Conservation (phyloP, 805 yeast genomes). For the Nakazawaea sp. region DNA sequence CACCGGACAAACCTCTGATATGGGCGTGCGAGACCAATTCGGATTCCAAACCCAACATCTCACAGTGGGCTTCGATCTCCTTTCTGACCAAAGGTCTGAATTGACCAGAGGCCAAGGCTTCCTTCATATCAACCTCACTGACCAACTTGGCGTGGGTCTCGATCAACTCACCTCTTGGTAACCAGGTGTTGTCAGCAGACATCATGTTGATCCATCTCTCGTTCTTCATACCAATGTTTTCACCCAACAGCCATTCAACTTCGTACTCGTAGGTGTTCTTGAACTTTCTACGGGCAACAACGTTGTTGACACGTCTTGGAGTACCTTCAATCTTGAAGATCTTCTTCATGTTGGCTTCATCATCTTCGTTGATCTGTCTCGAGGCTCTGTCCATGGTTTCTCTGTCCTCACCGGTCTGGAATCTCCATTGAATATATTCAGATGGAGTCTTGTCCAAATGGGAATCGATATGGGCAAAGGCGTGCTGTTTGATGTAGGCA, state of each 20-base stretch:
- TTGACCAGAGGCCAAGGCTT: slow-evolving; percentile 99
- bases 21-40: slow-evolving; percentile 99
- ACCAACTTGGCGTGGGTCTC: slow-evolving; percentile 99
- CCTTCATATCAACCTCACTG: slow-evolving; percentile 99
- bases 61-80: slow-evolving; percentile 98
- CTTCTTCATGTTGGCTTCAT: slow-evolving; percentile 98
- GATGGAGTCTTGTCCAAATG: slow-evolving; percentile 99
- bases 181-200: slow-evolving; percentile 99
- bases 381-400: slow-evolving; percentile 99
- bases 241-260: slow-evolving; percentile 96
- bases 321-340: slow-evolving; percentile 98
- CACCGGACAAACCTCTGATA: slow-evolving; percentile 99
- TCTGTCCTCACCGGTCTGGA: slow-evolving; percentile 99
- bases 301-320: slow-evolving; percentile 93
- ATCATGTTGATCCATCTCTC: slow-evolving; percentile 99
- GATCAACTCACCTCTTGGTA: slow-evolving; percentile 97
- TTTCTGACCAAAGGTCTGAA: slow-evolving; percentile 99
- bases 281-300: slow-evolving; percentile 98
- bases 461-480: slow-evolving; percentile 98
- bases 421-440: slow-evolving; percentile 99
- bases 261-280: slow-evolving; percentile 99
- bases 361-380: slow-evolving; percentile 94
- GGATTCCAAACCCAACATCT: slow-evolving; percentile 96
- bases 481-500: slow-evolving; percentile 99
- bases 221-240: slow-evolving; percentile 96